phyloP scores from a whole-genome alignment of 139 green algal species.

The Asterochloris sp. region DNA sequence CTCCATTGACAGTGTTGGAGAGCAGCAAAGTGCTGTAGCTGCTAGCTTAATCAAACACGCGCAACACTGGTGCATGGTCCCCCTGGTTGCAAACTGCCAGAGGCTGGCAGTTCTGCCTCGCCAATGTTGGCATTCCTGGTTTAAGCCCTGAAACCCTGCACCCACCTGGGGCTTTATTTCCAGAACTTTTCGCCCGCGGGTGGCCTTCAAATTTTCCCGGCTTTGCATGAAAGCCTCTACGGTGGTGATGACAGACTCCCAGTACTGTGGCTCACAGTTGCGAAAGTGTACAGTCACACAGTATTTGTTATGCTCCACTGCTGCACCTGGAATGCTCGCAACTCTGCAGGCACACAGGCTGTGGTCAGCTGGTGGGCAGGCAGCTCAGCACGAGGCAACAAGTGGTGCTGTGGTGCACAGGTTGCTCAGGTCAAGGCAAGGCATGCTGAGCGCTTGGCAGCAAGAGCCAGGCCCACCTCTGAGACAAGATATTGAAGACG shows the following conservation, averaged over 20 bases:
- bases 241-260: conserved; percentile 51
- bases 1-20: too few species aligned
- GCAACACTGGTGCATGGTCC: too few species aligned
- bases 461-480: conserved; percentile 20
- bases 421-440: background rate
- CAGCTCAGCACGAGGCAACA: background rate
- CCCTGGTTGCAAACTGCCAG: too few species aligned
- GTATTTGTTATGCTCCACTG: conserved; percentile 97
- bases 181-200: conserved; percentile 87
- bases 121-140: too few species aligned
- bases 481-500: conserved; percentile 51
- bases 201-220: conserved; percentile 64
- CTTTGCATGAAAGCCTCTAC: conserved; percentile 49
- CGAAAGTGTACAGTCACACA: conserved; percentile 93
- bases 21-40: too few species aligned
- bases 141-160: background rate
- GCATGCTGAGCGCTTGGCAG: background rate
- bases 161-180: conserved; percentile 82
- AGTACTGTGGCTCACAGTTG: conserved; percentile 66
- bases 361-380: background rate
- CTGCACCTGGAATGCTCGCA: conserved; percentile 66
- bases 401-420: too few species aligned
- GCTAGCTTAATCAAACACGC: too few species aligned
- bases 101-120: too few species aligned
- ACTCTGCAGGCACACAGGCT: conserved; percentile 34